Evolutionary conservation across 805 yeast species (phyloP), one percentile per base, ranked within the genome.

Genomic region (Pichia cephalocereana): DNA sequence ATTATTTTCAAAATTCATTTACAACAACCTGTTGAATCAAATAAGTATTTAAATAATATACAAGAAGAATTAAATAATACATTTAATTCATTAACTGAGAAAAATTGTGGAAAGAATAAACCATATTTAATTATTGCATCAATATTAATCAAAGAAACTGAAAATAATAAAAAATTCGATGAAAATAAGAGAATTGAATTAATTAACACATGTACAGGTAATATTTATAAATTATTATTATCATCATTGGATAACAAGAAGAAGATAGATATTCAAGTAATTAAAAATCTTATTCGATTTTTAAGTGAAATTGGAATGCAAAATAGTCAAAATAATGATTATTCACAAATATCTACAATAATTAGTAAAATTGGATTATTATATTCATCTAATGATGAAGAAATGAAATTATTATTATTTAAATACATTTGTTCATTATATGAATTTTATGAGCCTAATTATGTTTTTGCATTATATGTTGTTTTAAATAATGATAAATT

Each of bases 1-100:
- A 54, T 49, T 1, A 54, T 79, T 1, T 71, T 79, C 71, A 43
- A 38, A 0, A 64, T 69, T 39, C 72, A 76, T 54, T 41, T 70
- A 23, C 62, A 64, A 15, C 78, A 76, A 51, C 45, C 56, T 10
- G 45, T 46, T 8, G 45, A 47, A 34, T 46, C 52, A 4, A 18
- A 9, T 11, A 43, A 42, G 4, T 73, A 63, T 45, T 36, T 68
- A 5, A 18, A 37, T 5, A 44, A 45, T 6, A 14, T 48, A 1
- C 47, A 46, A 15, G 31, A 45, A 4, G 34, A 46, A 8, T n/a
- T 58, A 3, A 43, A 28, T 9, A 31, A 42, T 30, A 31, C 43
- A 10, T 40, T 47, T 18, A 41, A 32, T 8, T 14, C 23, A 8
- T 41, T 48, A 15, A 26, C 10, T 4, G 23, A 8, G 11, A 26